Conservation (phyloP, 306 rosid genomes). For the Cotoneaster glaucophyllus region DNA sequence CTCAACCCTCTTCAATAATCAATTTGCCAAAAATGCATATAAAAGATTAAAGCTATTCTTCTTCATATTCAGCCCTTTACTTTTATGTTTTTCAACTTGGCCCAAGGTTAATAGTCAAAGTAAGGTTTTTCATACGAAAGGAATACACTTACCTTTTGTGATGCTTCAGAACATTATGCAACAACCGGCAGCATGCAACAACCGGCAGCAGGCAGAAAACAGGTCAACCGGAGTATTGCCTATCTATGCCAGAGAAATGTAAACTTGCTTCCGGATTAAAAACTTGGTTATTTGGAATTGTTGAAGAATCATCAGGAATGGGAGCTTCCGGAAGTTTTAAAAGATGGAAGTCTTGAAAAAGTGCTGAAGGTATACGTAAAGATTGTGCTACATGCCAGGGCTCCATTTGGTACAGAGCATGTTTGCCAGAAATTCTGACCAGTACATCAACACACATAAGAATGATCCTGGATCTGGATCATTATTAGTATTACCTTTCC, state of each 20-base stretch:
- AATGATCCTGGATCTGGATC: slow-evolving; percentile 79
- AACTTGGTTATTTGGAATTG: slow-evolving; percentile 25
- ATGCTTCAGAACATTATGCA: slow-evolving; percentile 63
- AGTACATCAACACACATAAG: slow-evolving; percentile 92
- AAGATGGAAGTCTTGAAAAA: slow-evolving; percentile 60
- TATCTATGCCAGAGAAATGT: slow-evolving; percentile 34
- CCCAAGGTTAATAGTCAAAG: not conserved
- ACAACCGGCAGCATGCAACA: slow-evolving; percentile 68
- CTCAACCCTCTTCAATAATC: not conserved
- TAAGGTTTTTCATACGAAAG: not conserved
- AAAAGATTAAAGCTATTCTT: not conserved
- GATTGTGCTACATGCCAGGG: slow-evolving; percentile 63
- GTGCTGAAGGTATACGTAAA: slow-evolving; percentile 67
- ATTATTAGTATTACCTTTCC: slow-evolving; percentile 19
- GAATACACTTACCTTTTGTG: slow-evolving; percentile 51
- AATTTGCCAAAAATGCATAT: not conserved
- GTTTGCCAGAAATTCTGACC: slow-evolving; percentile 62
- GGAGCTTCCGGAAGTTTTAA: slow-evolving; percentile 43
- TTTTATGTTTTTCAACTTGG: not conserved
- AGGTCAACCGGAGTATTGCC: slow-evolving; percentile 54
- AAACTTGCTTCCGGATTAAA: slow-evolving; percentile 32
- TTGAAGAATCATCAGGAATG: slow-evolving; percentile 25
- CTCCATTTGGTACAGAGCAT: slow-evolving; percentile 55
- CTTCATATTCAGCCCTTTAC: not conserved
- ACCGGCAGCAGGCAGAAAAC: slow-evolving; percentile 72